phyloP scores from a whole-genome alignment of 768 basidiomycete genomes.

The Albatrellus ellisii region DNA sequence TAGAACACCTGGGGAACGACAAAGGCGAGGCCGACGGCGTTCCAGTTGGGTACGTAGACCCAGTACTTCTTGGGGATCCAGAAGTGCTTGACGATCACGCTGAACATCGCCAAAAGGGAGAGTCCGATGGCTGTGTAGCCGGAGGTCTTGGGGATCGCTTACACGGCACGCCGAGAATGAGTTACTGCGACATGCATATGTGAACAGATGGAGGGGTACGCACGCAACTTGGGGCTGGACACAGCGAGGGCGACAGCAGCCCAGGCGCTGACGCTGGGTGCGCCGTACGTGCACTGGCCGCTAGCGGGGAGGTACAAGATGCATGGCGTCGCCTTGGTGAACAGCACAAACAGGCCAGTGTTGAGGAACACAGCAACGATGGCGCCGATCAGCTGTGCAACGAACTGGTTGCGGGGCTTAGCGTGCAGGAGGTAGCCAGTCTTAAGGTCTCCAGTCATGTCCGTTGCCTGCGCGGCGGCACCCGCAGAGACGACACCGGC shows the following conservation, averaged over 20 bases:
- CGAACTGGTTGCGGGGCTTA: slow-evolving; percentile 50
- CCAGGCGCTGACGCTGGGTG: slow-evolving; percentile 45
- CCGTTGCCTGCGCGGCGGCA: slow-evolving; percentile 41
- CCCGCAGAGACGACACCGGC: slow-evolving; percentile 42
- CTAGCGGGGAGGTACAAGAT: slow-evolving; percentile 24
- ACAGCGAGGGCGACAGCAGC: slow-evolving; percentile 41
- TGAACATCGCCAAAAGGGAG: slow-evolving; percentile 29
- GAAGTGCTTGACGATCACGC: slow-evolving; percentile 32
- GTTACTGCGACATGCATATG: too few species aligned
- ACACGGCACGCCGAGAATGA: neutral
- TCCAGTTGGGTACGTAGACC: slow-evolving; percentile 42
- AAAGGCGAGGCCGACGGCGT: slow-evolving; percentile 32
- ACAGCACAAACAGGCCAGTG: slow-evolving; percentile 44
- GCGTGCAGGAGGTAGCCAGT: slow-evolving; percentile 57
- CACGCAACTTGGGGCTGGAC: slow-evolving; percentile 32
- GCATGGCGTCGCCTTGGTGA: slow-evolving; percentile 49
- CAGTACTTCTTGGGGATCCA: slow-evolving; percentile 37
- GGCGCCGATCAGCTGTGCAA: slow-evolving; percentile 44
- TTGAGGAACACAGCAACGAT: slow-evolving; percentile 48
- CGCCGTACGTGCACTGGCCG: slow-evolving; percentile 37
- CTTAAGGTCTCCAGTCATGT: slow-evolving; percentile 60
- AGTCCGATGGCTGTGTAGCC: slow-evolving; percentile 47
- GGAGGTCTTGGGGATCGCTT: slow-evolving; percentile 39
- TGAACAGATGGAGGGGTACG: slow-evolving; percentile 6
- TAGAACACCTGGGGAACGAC: slow-evolving; percentile 39